A percentile compares a stretch with the other conserved stretches of the same genome.
Evolutionary conservation across 768 basidiomycete species (phyloP).

Genomic region (Pleurotus djamor): DNA sequence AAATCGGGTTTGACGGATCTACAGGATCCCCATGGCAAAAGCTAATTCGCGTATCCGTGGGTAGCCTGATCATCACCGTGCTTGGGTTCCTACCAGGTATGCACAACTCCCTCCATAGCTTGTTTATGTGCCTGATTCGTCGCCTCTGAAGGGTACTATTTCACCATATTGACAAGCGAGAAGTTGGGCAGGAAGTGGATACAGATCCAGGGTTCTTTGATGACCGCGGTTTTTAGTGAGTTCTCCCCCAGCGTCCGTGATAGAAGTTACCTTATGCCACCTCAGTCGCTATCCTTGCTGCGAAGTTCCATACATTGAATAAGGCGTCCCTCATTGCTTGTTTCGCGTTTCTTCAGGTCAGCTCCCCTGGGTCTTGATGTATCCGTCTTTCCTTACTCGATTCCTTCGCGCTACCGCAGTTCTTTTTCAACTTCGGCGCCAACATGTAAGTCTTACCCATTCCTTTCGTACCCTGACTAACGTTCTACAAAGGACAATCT

Average conservation of each 20-base stretch:
- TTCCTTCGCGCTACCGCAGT: constrained; percentile 30
- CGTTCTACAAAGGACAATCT: constrained; percentile 42
- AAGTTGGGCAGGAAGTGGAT: constrained; percentile 73
- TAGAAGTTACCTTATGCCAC: background rate
- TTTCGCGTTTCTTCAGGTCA: constrained; percentile 66
- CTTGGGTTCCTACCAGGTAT: constrained; percentile 74
- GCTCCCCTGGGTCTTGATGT: background rate
- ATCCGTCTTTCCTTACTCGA: background rate
- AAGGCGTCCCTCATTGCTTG: constrained; percentile 64
- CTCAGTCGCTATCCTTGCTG: constrained; percentile 69
- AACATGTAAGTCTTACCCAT: constrained; percentile 45
- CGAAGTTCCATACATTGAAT: constrained; percentile 53
- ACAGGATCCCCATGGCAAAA: constrained; percentile 46
- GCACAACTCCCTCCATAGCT: background rate
- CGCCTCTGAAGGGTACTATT: constrained; percentile 29
- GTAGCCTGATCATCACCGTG: constrained; percentile 54
- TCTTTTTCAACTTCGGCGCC: constrained; percentile 83
- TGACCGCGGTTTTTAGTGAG: constrained; percentile 63
- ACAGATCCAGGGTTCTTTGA: constrained; percentile 72
- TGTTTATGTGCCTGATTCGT: too few relatives aligned
- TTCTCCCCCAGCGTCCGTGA: constrained; percentile 6
- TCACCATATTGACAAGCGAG: constrained; percentile 68
- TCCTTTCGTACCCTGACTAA: background rate
- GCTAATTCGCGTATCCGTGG: constrained; percentile 48
- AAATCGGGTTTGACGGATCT: constrained; percentile 51